Percentiles rank a stretch among this genome's conserved stretches.
These are phyloP conservation scores for Diddensiella transvaalensis DNA, from an alignment of 805 yeast species.

Conservation along the genomic window DNA sequence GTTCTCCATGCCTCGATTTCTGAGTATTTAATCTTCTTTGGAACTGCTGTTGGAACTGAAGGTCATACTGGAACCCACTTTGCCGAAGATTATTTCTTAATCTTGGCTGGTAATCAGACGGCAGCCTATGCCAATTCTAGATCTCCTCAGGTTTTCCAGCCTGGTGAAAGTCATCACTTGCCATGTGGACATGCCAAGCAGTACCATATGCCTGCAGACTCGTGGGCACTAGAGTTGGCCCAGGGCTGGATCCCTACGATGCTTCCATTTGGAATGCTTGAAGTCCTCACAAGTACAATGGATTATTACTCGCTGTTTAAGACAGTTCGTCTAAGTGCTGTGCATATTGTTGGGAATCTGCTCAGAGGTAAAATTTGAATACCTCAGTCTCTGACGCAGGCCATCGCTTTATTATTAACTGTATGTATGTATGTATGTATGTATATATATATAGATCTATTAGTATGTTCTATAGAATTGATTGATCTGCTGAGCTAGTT, in stretches of 20 bases:
- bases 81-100: constrained; percentile 97
- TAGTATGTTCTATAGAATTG: too few relatives aligned
- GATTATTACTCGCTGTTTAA: constrained; percentile 65
- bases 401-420: too few relatives aligned
- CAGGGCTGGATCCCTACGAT: constrained; percentile 99
- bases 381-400: too few relatives aligned
- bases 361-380: constrained; percentile 66
- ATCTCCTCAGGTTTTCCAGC: constrained; percentile 65
- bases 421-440: too few relatives aligned
- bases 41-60: constrained; percentile 90
- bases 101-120: constrained; percentile 70
- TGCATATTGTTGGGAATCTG: constrained; percentile 70
- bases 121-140: constrained; percentile 68
- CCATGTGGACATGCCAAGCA: constrained; percentile 73
- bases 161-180: constrained; percentile 86
- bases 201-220: constrained; percentile 76
- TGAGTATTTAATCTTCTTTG: constrained; percentile 90
- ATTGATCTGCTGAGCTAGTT: too few relatives aligned
- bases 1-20: constrained; percentile 91
- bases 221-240: constrained; percentile 90
- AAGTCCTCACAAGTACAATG: constrained; percentile 72
- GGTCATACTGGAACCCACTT: constrained; percentile 96
- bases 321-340: constrained; percentile 73
- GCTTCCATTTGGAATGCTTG: constrained; percentile 94
- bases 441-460: too few relatives aligned